Conservation (phyloP, 495 filamentous ascomycete genomes). For the Daldinia caldariorum region DNA sequence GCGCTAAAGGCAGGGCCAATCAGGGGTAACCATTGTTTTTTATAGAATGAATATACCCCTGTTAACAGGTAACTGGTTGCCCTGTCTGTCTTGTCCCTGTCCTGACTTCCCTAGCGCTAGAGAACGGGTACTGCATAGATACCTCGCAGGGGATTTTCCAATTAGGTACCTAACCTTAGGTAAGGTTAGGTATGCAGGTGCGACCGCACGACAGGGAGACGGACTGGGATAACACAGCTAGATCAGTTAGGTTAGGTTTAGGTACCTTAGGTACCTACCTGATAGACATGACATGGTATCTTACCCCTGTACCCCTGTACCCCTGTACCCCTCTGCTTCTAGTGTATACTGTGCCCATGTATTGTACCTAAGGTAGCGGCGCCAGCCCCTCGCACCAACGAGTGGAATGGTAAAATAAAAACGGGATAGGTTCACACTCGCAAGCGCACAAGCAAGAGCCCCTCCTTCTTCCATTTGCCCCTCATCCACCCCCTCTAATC, state of each 20-base stretch:
- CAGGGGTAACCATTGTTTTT: slow-evolving; percentile 24
- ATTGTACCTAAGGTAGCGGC: not conserved
- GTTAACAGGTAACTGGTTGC: slow-evolving; percentile 18
- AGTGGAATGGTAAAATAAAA: slow-evolving; percentile 8
- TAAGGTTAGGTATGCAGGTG: not conserved
- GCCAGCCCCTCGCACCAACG: slow-evolving; percentile 33
- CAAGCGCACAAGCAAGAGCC: slow-evolving; percentile 15
- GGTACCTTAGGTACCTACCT: too few relatives aligned
- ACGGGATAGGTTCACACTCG: slow-evolving; percentile 15
- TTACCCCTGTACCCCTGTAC: not conserved
- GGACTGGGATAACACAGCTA: not conserved
- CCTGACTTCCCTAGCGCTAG: slow-evolving; percentile 21
- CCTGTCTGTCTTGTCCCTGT: slow-evolving; percentile 26
- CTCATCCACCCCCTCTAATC: slow-evolving; percentile 6
- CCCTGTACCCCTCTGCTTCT: too few relatives aligned
- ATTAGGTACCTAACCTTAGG: too few relatives aligned
- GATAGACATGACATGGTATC: not conserved
- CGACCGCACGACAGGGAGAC: not conserved
- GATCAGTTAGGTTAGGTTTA: too few relatives aligned
- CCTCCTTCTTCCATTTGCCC: slow-evolving; percentile 20
- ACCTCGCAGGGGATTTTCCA: slow-evolving; percentile 25
- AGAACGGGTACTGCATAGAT: slow-evolving; percentile 20
- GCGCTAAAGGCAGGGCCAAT: slow-evolving; percentile 30
- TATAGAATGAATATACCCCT: slow-evolving; percentile 31
- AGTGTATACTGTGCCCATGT: too few relatives aligned